Conservation (phyloP, 1,284 basidiomycete genomes). For the Megacollybia platyphylla region DNA sequence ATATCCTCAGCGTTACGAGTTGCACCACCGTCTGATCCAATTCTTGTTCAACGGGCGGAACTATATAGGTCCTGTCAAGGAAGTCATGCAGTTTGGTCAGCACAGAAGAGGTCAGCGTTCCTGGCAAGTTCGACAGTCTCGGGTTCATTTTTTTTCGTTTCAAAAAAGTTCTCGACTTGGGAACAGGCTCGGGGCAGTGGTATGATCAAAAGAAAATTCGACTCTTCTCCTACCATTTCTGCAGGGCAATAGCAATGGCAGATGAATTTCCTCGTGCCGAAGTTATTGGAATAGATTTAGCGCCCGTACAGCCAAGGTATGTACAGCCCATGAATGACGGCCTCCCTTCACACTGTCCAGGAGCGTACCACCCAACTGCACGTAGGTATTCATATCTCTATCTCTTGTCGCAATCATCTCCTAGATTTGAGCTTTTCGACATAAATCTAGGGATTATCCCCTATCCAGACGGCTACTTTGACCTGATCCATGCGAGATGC, state of each 20-base stretch:
- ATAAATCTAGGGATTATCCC: slow-evolving; percentile 44
- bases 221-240: background rate
- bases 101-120: slow-evolving; percentile 22
- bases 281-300: slow-evolving; percentile 56
- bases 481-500: slow-evolving; percentile 53
- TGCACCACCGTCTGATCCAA: slow-evolving; percentile 48
- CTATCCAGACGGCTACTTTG: slow-evolving; percentile 47
- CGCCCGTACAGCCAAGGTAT: slow-evolving; percentile 56
- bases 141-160: slow-evolving; percentile 1
- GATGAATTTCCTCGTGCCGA: slow-evolving; percentile 55
- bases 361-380: slow-evolving; percentile 54
- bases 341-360: slow-evolving; percentile 16
- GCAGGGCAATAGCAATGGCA: slow-evolving; percentile 54
- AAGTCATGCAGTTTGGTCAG: slow-evolving; percentile 35
- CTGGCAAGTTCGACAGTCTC: slow-evolving; percentile 1
- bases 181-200: slow-evolving; percentile 54
- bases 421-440: slow-evolving; percentile 57
- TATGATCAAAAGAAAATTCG: slow-evolving; percentile 12
- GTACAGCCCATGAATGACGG: slow-evolving; percentile 6
- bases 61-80: slow-evolving; percentile 48
- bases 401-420: slow-evolving; percentile 1
- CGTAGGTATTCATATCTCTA: slow-evolving; percentile 24
- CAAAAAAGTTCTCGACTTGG: slow-evolving; percentile 41
- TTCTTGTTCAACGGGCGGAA: slow-evolving; percentile 51
- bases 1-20: slow-evolving; percentile 36